Evolutionary conservation across 495 filamentous ascomycete species (phyloP), one percentile per base, ranked within the genome.

Genomic region (Sphaerosporella brunnea): DNA sequence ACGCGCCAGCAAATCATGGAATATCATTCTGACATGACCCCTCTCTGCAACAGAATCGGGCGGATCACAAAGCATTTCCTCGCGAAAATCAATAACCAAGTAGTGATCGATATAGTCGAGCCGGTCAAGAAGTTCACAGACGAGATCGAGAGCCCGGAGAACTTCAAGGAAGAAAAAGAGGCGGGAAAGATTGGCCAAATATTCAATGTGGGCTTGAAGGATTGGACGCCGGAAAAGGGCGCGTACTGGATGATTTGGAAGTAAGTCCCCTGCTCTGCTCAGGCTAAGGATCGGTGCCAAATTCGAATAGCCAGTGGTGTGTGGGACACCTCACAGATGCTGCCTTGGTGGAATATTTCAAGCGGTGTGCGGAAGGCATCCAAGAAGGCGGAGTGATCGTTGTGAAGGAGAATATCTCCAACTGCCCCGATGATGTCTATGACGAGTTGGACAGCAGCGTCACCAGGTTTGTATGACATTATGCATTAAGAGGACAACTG

Each of bases 371-470:
- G 32, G 53, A 55, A 0, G 72, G 67, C 0, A 49, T 92, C 41
- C 69, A 50, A 34, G 53, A 47, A 23, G 64, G 41, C 66, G 81
- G 39, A 60, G 68, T 72, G 46, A 74, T 95, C 23, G 75, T 93
- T 3, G 65, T 94, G 19, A 95, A 95, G 66, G 87, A 95, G 70
- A 93, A 94, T 59, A 57, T 82, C 55, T 81, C 73, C 24, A 82
- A 75, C 2, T 63, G 71, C 50, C 58, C 60, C 0, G 45, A 63
- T 19, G 85, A 95, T 65, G 62, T 80, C 21, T 93, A 76, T 59
- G 85, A 94, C 61, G 72, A 78, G 30, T 49, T 67, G 51, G 87
- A 95, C 61, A 84, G 74, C 52, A 82, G 77, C 61, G 82, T 60
- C 24, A 60, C 48, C 9, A 58, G 55, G 55, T 59, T 20, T 9